These are phyloP conservation scores for Monosporozyma aquatica DNA, from an alignment of 805 yeast species.

Conservation along the genomic window DNA sequence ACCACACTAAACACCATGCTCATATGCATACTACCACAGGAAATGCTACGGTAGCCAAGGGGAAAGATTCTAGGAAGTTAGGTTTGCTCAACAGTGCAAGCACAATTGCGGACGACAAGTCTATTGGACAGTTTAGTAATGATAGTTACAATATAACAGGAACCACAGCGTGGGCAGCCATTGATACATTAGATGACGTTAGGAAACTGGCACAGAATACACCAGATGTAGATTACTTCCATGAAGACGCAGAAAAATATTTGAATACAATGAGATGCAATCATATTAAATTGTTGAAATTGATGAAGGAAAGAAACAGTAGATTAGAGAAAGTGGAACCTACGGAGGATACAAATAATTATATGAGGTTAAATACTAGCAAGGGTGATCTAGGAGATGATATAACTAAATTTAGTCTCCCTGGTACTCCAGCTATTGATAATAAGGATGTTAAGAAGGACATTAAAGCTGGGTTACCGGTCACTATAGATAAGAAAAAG, in stretches of 20 bases:
- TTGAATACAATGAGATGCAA: slow-evolving; percentile 44
- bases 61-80: no score
- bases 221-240: slow-evolving; percentile 38
- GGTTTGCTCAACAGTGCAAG: no score
- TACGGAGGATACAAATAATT: neutral
- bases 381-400: neutral
- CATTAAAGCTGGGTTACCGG: no score
- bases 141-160: slow-evolving; percentile 30
- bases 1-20: neutral
- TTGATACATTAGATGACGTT: slow-evolving; percentile 78
- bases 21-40: neutral
- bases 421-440: neutral
- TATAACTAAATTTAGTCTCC: no score
- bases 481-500: no score
- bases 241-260: slow-evolving; percentile 28
- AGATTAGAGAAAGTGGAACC: slow-evolving; percentile 7
- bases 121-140: slow-evolving; percentile 33
- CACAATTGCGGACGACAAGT: slow-evolving; percentile 25
- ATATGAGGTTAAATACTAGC: neutral
- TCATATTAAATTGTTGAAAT: slow-evolving; percentile 40
- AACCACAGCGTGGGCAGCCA: slow-evolving; percentile 65
- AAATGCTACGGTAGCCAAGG: neutral
- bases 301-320: slow-evolving; percentile 28
- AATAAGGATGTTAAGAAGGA: neutral
- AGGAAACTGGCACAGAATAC: slow-evolving; percentile 43